Evolutionary conservation across 495 filamentous ascomycete species (phyloP), one percentile per base, ranked within the genome.

Genomic region (Xylona heveae): DNA sequence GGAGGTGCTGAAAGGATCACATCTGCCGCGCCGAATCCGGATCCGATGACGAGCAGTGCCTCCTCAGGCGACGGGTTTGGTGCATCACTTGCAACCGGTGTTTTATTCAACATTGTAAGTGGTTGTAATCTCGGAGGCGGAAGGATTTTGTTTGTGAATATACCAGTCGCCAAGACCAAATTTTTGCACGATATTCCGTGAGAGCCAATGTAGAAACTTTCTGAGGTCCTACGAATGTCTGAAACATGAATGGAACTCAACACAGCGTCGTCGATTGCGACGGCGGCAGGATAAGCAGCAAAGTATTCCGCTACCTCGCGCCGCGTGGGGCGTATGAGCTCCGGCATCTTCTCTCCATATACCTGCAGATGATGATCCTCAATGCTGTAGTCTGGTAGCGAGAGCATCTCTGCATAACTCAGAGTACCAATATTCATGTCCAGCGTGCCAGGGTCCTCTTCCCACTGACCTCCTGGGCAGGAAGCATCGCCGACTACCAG

Each of bases 341-440:
- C 51, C 15, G 58, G 54, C 13, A 71, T 48, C 2, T 50, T 42
- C 19, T 57, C 48, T 4, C 55, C 55, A 6, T 57, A 52, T 3
- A 35, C 47, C 30, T 45, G 47, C 9, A 41, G 49, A 35, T 64
- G 57, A 36, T 74, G 62, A 6, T 68, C 57, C 2, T 57, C 54
- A 42, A 70, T 71, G 3, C 63, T 61, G 45, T 74, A 74, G 0
- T 62, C 71, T 0, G 71, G 71, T 8, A 77, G 44, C 1, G 69
- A 71, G 8, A 77, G 51, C 66, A 71, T 66, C 34, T 68, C 66
- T 3, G 69, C 66, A 51, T 77, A 75, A 45, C 71, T 75, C 24
- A 54, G 41, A 7, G 39, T 45, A 12, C 40, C 44, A 22, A 48
- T 44, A 14, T 46, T 45, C 31, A 21, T 14, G 24, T 15, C 5